phyloP scores from a whole-genome alignment of 192 early-diverging fungal species.

The Rhizophagus clarus region DNA sequence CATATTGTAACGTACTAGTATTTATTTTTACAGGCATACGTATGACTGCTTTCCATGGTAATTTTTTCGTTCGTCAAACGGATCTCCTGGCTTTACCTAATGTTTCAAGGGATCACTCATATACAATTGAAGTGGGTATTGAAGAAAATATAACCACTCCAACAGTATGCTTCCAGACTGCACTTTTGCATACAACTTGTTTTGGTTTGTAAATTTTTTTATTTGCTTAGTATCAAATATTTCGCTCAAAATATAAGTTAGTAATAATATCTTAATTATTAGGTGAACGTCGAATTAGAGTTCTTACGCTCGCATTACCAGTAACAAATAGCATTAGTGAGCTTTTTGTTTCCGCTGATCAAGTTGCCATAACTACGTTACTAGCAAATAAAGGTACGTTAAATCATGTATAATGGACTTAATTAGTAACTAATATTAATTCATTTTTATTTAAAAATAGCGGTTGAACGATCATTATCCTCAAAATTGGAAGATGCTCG shows the following conservation, averaged over 20 bases:
- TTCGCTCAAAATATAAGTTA: not conserved
- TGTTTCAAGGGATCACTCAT: slow-evolving; percentile 90
- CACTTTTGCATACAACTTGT: slow-evolving; percentile 87
- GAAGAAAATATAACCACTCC: slow-evolving; percentile 76
- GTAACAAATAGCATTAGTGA: slow-evolving; percentile 81
- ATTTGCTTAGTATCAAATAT: not conserved
- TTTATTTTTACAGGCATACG: slow-evolving; percentile 47
- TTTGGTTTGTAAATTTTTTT: slow-evolving; percentile 48
- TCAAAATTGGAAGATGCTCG: slow-evolving; percentile 93
- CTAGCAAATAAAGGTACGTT: slow-evolving; percentile 79
- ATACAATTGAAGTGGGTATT: slow-evolving; percentile 79
- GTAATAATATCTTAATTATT: slow-evolving; percentile 33
- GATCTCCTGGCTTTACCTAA: slow-evolving; percentile 91
- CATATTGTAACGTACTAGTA: not conserved
- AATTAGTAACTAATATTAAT: not conserved
- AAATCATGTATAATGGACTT: not conserved
- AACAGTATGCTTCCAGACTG: slow-evolving; percentile 92
- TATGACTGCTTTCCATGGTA: slow-evolving; percentile 92
- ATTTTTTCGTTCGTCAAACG: slow-evolving; percentile 95
- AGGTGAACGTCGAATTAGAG: slow-evolving; percentile 89
- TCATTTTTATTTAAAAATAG: slow-evolving; percentile 41
- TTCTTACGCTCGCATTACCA: slow-evolving; percentile 86
- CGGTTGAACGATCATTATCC: slow-evolving; percentile 82
- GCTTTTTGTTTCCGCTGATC: slow-evolving; percentile 82
- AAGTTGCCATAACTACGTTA: slow-evolving; percentile 78